A percentile compares a stretch with the other conserved stretches of the same genome.
These are phyloP conservation scores for Trichoderma citrinoviride DNA, from an alignment of 2,329 filamentous ascomycete species.

Conservation along the genomic window DNA sequence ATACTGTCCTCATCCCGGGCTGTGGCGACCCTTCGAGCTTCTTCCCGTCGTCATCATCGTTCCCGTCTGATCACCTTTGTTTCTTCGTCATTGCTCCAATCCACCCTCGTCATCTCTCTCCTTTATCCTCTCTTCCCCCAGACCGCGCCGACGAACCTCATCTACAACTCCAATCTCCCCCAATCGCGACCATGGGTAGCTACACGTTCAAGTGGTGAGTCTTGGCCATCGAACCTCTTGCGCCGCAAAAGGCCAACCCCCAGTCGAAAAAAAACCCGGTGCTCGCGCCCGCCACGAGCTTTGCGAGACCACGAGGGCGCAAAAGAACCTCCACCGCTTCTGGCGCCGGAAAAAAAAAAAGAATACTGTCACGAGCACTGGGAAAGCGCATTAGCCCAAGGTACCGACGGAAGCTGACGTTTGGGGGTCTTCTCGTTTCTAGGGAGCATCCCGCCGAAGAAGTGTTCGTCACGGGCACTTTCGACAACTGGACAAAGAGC, in stretches of 20 bases:
- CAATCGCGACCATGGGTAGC: conserved; percentile 55
- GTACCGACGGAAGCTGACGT: conserved; percentile 5
- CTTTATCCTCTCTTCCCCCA: background rate
- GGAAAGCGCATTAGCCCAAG: background rate
- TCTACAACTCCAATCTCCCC: conserved; percentile 9
- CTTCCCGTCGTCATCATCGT: conserved; percentile 13
- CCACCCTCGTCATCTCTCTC: background rate
- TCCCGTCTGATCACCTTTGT: background rate
- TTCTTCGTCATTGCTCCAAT: conserved; percentile 3
- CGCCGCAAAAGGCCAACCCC: background rate
- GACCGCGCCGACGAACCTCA: conserved; percentile 4
- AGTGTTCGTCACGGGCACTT: conserved; percentile 93
- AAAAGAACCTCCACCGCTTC: conserved; percentile 7
- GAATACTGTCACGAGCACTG: background rate
- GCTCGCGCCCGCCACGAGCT: conserved; percentile 6
- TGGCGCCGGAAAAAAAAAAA: background rate
- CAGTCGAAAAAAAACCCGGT: background rate
- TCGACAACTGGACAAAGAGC: conserved; percentile 90
- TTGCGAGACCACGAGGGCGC: conserved; percentile 14
- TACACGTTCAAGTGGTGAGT: conserved; percentile 70
- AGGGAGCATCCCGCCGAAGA: conserved; percentile 83
- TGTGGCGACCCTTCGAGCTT: conserved; percentile 3
- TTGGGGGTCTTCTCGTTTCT: conserved; percentile 21
- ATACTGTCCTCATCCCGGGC: conserved; percentile 20
- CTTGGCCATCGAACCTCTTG: conserved; percentile 21